Evolutionary conservation across 768 basidiomycete species (phyloP), one percentile per base, ranked within the genome.

Genomic region (Lentinula guzmanii): DNA sequence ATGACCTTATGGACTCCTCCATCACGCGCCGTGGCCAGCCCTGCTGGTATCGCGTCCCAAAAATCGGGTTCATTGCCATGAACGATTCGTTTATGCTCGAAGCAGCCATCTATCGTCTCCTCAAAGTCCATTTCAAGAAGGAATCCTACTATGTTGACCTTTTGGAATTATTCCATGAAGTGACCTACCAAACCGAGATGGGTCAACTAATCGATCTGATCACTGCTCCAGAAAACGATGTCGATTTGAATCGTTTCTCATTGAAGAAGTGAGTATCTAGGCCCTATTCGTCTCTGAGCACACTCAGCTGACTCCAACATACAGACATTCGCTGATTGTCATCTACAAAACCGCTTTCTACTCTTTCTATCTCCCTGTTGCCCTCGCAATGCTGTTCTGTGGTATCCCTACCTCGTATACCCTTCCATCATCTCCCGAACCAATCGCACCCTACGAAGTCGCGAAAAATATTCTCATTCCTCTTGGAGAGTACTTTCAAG

Each of bases 21-120:
- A 89, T 98, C 67, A 98, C 96, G 10, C 89, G 96, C 28, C 89
- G 96, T 9, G 88, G 90, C 4, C 95, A 97, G 74, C 90, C 95
- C 1, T 99, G 96, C 76, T 99, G 93, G 92, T 98, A 96, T 77
- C 83, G 79, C 62, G 66, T 76, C 24, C 77, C 77, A 2, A 67
- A 72, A 13, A 86, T 96, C 63, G 87, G 87, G 51, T 86, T 87
- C 75, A 86, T 97, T 64, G 95, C 96, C 4, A 90, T 98, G 77
- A 98, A 98, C 79, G 96, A 98, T 71, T 78, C 92, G 1, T 94
- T 97, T 82, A 92, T 98, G 91, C 87, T 98, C 73, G 93, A 95
- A 72, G 87, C 85, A 7, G 89, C 95, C 28, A 97, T 99, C 72
- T 99, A 95, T 78, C 84, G 82, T 68, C 81, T 99, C 50, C 78